Evolutionary conservation across 805 yeast genomes (phyloP), one percentile per base, ranked within the genome.

Genomic region (Metschnikowia lunata): DNA sequence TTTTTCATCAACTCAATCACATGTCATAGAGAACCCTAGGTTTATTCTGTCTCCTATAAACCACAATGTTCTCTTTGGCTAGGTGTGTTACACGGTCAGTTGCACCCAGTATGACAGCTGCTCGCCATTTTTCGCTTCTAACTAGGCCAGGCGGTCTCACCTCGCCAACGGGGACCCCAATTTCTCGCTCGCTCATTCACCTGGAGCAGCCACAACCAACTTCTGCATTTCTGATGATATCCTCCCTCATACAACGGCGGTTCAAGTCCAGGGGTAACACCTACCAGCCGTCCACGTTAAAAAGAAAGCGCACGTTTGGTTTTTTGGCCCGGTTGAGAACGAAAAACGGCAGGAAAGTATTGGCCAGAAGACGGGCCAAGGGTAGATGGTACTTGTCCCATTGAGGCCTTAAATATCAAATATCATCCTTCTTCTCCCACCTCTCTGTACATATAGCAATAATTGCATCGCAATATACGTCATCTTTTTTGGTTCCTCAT

Each of bases 361-460:
- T 93, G 45, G 78, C 78, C 43, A 78, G 91, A 62, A 79, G 98
- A 67, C 82, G 71, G 57, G 84, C 79, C 18, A 93, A 93, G 69
- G 97, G 97, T 4, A 80, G 98, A 67, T 90, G 97, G 97, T 89
- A 80, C 60, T 68, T 93, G 58, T 74, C 95, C 36, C 91, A 93
- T 58, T 91, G 69, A 66, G 45, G 6, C 4, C 10, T 29, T 5
- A 18, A 5, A 18, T 18, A 18, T 18, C 23, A 18, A 5, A 18
- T 18, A 18, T 5, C 23, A 18, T 18, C 23, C 23, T 4, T 29
- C 31, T 10, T 29, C 36, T 9, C n/a, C n/a, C 41, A 32, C 27
- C 31, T 28, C 34, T 38, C 42, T 43, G 46, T 43, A 43, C 42
- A 43, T 39, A 43, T 34, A 34, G 26, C 26, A 10, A 26, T 7